A percentile compares a stretch with the other conserved stretches of the same genome.
Evolutionary conservation across 2,329 filamentous ascomycete species (phyloP).

Genomic region (Alternaria burnsii): DNA sequence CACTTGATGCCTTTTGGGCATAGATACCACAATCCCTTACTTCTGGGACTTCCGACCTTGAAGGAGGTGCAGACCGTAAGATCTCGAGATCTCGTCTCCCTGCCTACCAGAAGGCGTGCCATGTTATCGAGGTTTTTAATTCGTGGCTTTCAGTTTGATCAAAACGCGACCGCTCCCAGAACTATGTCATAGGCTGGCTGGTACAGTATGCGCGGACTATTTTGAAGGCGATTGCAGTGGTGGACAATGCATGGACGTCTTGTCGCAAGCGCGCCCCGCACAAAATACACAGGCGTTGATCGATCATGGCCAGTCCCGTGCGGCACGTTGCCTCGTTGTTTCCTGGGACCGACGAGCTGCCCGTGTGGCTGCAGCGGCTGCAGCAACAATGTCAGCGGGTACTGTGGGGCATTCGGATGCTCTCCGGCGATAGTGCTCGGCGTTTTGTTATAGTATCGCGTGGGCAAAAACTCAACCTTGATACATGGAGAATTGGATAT

Average conservation of each 20-base stretch:
- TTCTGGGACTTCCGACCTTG: not conserved
- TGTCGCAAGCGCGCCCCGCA: conserved; percentile 35
- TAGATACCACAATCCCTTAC: not conserved
- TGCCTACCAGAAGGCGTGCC: not conserved
- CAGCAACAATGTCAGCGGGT: conserved; percentile 12
- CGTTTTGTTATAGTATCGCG: conserved; percentile 14
- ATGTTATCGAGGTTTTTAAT: not conserved
- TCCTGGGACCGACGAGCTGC: conserved; percentile 19
- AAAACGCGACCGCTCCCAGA: not conserved
- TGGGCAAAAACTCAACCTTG: conserved; percentile 9
- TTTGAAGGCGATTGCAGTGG: conserved; percentile 7
- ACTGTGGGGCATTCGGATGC: conserved; percentile 20
- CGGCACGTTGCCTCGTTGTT: conserved; percentile 22
- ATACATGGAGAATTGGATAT: conserved; percentile 3
- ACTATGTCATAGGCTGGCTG: not conserved
- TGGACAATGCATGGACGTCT: not conserved
- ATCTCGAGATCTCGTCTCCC: not conserved
- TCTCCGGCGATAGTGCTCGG: conserved; percentile 28
- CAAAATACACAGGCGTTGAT: conserved; percentile 20
- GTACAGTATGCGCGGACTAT: not conserved
- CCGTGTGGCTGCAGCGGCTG: conserved; percentile 6
- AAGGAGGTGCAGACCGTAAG: not conserved
- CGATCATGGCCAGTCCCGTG: conserved; percentile 38
- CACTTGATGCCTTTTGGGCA: not conserved
- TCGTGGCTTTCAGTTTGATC: not conserved